Percentiles rank a stretch among this genome's conserved stretches.
Evolutionary conservation across 2,329 filamentous ascomycete genomes (phyloP).

Genomic region (Claviceps africana): DNA sequence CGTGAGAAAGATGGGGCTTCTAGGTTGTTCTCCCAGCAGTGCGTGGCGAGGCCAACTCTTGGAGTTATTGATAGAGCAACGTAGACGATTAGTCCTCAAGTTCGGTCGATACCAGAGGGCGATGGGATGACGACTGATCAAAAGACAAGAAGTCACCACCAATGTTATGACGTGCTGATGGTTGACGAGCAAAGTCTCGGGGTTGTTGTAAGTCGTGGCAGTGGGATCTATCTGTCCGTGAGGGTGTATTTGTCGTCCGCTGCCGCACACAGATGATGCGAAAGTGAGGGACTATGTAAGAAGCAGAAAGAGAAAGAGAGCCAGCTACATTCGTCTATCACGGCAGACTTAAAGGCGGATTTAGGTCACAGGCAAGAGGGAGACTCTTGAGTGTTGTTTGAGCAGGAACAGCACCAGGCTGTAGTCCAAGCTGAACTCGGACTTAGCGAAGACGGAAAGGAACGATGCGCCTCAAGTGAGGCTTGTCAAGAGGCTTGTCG

Average conservation of each 20-base stretch:
- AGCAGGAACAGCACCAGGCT: neutral
- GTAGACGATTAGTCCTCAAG: neutral
- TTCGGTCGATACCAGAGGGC: neutral
- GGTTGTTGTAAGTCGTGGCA: neutral
- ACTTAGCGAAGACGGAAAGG: constrained; percentile 4
- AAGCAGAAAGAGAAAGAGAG: constrained; percentile 2
- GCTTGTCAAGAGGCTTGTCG: constrained; percentile 4
- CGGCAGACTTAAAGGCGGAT: neutral
- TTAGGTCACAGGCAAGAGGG: neutral
- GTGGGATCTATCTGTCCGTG: neutral
- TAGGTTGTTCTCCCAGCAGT: neutral
- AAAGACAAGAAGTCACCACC: neutral
- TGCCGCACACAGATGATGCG: neutral
- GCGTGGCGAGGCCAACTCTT: neutral
- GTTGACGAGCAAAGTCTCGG: neutral
- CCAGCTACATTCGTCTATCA: constrained; percentile 3
- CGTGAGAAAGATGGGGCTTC: neutral
- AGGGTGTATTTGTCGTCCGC: neutral
- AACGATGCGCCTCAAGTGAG: constrained; percentile 3
- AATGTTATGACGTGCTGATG: neutral
- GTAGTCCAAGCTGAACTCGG: neutral
- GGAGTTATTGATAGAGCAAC: neutral
- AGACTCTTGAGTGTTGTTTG: neutral
- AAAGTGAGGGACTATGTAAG: neutral
- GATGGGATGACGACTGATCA: neutral